A percentile compares a stretch with the other conserved stretches of the same genome.
Conservation (phyloP, 768 basidiomycete species). For the Exidia glandulosa region DNA sequence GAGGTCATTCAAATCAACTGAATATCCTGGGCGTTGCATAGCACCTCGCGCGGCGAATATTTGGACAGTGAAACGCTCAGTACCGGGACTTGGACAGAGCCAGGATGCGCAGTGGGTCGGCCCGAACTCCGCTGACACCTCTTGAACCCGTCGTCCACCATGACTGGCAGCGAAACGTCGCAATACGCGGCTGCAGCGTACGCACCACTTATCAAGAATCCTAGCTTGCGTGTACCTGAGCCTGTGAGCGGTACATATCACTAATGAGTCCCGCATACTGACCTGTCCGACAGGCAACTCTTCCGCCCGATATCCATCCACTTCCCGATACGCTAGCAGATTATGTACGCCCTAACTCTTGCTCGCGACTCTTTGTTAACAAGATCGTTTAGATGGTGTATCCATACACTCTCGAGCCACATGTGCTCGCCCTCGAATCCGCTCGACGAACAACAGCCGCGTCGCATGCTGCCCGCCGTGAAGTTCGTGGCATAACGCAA, state of each 20-base stretch:
- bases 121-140: too few species aligned
- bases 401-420: conserved; percentile 86
- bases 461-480: conserved; percentile 53
- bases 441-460: conserved; percentile 58
- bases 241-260: conserved; percentile 36
- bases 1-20: too few species aligned
- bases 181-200: conserved; percentile 69
- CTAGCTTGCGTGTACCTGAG: conserved; percentile 75
- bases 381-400: conserved; percentile 68
- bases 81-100: too few species aligned
- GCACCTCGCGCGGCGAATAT: too few species aligned
- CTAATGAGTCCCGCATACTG: neutral
- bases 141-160: too few species aligned
- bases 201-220: conserved; percentile 86
- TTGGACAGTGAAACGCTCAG: too few species aligned
- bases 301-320: conserved; percentile 89
- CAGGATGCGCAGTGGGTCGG: too few species aligned
- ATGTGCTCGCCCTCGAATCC: conserved; percentile 66
- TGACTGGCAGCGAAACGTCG: conserved; percentile 21
- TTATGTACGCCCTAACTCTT: conserved; percentile 48
- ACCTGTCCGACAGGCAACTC: conserved; percentile 47
- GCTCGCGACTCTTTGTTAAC: neutral
- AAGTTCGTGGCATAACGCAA: conserved; percentile 57
- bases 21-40: too few species aligned
- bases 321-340: conserved; percentile 81